Conservation (phyloP, 148 eudicot species). For the Heliosperma pusillum region DNA sequence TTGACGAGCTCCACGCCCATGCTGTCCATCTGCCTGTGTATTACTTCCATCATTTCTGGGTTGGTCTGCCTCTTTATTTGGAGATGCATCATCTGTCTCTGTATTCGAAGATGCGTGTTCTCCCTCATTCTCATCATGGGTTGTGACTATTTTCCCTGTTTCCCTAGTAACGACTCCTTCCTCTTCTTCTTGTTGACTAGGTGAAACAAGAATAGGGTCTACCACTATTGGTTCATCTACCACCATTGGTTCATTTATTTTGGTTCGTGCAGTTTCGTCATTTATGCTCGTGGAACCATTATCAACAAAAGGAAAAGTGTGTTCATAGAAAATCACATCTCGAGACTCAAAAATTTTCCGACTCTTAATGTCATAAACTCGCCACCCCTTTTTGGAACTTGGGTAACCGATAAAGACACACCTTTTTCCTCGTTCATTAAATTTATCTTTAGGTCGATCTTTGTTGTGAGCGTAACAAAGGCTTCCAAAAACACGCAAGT, state of each 20-base stretch:
- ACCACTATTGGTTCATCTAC: neutral
- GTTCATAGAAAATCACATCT: neutral
- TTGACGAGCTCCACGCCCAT: neutral
- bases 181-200: neutral
- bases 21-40: neutral
- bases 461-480: too few relatives aligned
- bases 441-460: too few relatives aligned
- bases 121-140: neutral
- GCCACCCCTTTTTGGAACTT: neutral
- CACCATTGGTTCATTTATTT: too few relatives aligned
- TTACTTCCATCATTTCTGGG: neutral
- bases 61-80: too few relatives aligned
- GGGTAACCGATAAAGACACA: neutral
- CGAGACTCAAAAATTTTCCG: constrained; percentile 2
- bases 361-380: too few relatives aligned
- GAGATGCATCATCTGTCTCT: too few relatives aligned
- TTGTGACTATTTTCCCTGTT: too few relatives aligned
- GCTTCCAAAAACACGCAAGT: neutral
- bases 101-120: neutral
- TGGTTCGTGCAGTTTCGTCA: neutral
- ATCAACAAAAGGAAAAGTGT: neutral
- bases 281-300: neutral
- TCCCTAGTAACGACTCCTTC: neutral
- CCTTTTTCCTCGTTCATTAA: too few relatives aligned
- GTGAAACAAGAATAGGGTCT: neutral